These are phyloP conservation scores for Nannochloropsis gaditana DNA, from an alignment of 108 stramenopile species.

Conservation along the genomic window DNA sequence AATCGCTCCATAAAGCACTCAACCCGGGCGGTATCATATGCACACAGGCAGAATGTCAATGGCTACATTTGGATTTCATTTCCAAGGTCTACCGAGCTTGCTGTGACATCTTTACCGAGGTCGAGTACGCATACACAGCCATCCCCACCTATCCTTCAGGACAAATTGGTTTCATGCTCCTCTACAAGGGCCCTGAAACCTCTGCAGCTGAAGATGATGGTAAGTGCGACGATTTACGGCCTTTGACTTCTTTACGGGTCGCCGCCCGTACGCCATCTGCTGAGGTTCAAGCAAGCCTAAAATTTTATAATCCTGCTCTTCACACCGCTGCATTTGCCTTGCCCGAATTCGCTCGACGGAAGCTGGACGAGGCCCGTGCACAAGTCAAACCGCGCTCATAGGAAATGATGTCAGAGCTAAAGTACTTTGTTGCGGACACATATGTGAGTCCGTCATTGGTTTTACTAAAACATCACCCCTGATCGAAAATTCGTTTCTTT, in stretches of 20 bases:
- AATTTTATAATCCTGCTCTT: conserved; percentile 82
- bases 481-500: too few species aligned
- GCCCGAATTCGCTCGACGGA: conserved; percentile 59
- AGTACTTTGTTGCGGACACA: too few species aligned
- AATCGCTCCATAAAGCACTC: conserved; percentile 74
- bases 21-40: conserved; percentile 85
- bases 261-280: conserved; percentile 39
- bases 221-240: background rate
- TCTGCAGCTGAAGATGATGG: background rate
- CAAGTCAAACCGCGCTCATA: too few species aligned
- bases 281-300: conserved; percentile 60
- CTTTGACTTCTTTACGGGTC: conserved; percentile 25
- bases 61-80: conserved; percentile 88
- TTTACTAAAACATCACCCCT: too few species aligned
- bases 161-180: conserved; percentile 93
- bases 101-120: conserved; percentile 58
- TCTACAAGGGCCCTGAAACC: conserved; percentile 62
- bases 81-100: conserved; percentile 66
- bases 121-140: conserved; percentile 94
- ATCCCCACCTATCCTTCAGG: conserved; percentile 97
- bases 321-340: conserved; percentile 88
- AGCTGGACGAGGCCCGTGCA: background rate
- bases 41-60: conserved; percentile 96
- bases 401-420: too few species aligned
- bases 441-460: too few species aligned